These are phyloP conservation scores for Castanopsis chinensis DNA, from an alignment of 306 rosid species.

Conservation along the genomic window DNA sequence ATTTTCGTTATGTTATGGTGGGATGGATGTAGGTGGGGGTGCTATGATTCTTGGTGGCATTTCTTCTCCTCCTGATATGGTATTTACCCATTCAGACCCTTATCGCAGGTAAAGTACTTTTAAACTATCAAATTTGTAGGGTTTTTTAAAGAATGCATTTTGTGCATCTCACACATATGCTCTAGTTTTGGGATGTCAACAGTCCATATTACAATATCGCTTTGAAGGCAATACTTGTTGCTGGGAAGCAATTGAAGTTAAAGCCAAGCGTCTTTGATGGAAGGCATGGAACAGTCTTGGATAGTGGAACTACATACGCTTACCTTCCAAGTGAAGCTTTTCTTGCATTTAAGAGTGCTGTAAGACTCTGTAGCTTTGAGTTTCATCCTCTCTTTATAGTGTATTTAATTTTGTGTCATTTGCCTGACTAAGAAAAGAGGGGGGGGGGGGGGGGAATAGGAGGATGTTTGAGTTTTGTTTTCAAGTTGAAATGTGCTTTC, in stretches of 20 bases:
- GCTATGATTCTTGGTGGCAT: slow-evolving; percentile 95
- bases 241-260: slow-evolving; percentile 71
- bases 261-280: slow-evolving; percentile 71
- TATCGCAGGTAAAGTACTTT: slow-evolving; percentile 52
- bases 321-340: slow-evolving; percentile 82
- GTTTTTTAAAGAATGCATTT: slow-evolving; percentile 61
- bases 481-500: not conserved
- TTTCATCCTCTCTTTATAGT: not conserved
- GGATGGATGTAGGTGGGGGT: slow-evolving; percentile 97
- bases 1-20: slow-evolving; percentile 96
- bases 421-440: not conserved
- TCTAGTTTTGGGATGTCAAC: slow-evolving; percentile 98
- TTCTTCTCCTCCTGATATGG: slow-evolving; percentile 76
- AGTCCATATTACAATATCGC: slow-evolving; percentile 95
- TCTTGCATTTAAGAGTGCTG: slow-evolving; percentile 72
- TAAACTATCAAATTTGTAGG: not conserved
- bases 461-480: not conserved
- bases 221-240: slow-evolving; percentile 89
- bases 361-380: slow-evolving; percentile 40
- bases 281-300: slow-evolving; percentile 83
- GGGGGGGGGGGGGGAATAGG: not conserved
- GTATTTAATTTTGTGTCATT: not conserved
- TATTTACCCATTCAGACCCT: slow-evolving; percentile 68
- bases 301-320: slow-evolving; percentile 96
- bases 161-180: slow-evolving; percentile 88